Evolutionary conservation across 2,329 filamentous ascomycete species (phyloP), one percentile per base, ranked within the genome.

Genomic region (Ophiognomonia clavigignenti-juglandacearum): DNA sequence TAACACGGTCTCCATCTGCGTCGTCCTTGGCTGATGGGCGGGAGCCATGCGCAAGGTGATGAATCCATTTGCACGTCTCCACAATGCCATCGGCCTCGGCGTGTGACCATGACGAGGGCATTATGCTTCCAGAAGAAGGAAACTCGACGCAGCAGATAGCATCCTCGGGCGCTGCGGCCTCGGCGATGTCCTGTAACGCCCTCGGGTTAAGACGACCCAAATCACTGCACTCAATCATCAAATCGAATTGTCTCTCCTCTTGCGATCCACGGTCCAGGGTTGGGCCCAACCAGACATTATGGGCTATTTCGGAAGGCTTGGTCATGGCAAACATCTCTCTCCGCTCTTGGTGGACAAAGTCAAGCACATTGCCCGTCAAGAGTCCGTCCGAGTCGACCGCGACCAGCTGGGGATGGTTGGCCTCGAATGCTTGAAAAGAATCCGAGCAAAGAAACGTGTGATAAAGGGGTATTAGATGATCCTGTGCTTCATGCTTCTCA

Each of bases 321-420:
- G 92, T 91, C 92, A 97, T 96, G 50, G 77, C 77, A 64, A 87
- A 90, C 92, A 98, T 97, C 68, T 98, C 93, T 41, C 80, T 68
- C 48, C 91, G 79, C 65, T 98, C 93, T 70, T 89, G 88, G 56
- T 87, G 84, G 61, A 88, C 88, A 62, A 98, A 93, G 64, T 97
- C 91, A 59, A 95, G 75, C 20, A 93, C 83, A 16, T 83, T 79
- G 23, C 87, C 88, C 0, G 88, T 95, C 57, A 84, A 68, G 34
- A 75, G 74, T 9, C 90, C 90, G 26, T 73, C 66, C 0, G 84
- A 82, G 65, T 95, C 83, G 39, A 92, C 71, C 3, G 88, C 81
- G 14, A 98, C 82, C 22, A 96, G 71, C 7, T 86, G 74, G 1
- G 81, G 72, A 58, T 89, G 73, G 3, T 77, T 72, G 37, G 78